Base-by-base conservation (phyloP, 306 rosid genomes). In the Vigna reflexopilosa region DNA sequence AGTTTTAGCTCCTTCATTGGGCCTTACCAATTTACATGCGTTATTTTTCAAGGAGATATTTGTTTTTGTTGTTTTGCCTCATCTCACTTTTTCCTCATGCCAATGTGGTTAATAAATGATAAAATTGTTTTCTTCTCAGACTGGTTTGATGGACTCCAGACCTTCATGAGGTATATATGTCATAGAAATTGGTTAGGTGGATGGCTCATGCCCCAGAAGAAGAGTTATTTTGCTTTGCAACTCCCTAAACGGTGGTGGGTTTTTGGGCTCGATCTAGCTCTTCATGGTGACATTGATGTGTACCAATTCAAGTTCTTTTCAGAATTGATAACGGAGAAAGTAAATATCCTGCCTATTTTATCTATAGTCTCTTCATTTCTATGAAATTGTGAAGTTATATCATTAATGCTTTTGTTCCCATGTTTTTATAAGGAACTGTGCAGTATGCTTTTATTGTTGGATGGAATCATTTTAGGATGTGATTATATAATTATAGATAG, bases 151-250 rank as follows among this genome's bases (percentile, higher is more conserved):
- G 99, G 99, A 72, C 98, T 95, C 42, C 83, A 95, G 81, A 95
- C 99, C 54, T 95, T 93, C 83, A 95, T 95, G 94, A 87, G 98
- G 91, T 91, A 84, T 80, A 89, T 95, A 80, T 95, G 98, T 82
- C 94, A 93, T 77, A 93, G 88, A 85, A 93, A 84, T 86, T 95
- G 99, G 99, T 88, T 95, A 87, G 99, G 99, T 55, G 99, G 99
- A 80, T 95, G 99, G 99, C 88, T 93, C 71, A 91, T 95, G 94
- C 98, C 97, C 63, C 99, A 95, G 82, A 95, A 84, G 85, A 95
- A 90, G 91, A 95, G 99, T 88, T 95, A 93, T 78, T 95, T 95
- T 71, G 99, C 99, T 75, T 83, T 95, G 86, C 89, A 93, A 83
- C 98, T 95, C 72, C 99, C 99, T 52, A 90, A 90, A 85, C 72